Percentiles rank a stretch among this genome's conserved stretches.
Evolutionary conservation across 2,329 filamentous ascomycete genomes (phyloP).

Genomic region (Cercospora canescens): DNA sequence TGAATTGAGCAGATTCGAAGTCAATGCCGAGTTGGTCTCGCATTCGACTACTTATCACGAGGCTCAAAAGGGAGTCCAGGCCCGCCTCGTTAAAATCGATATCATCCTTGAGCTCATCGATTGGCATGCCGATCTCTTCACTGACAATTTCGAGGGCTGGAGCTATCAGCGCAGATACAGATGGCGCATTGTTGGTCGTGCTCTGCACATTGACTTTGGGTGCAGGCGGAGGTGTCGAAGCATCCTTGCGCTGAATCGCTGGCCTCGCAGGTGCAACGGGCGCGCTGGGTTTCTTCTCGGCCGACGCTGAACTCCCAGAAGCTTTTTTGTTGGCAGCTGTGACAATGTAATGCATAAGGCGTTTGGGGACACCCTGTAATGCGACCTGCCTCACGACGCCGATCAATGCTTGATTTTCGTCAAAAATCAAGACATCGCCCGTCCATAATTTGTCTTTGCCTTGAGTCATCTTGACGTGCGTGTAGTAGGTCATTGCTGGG

Average conservation of each 20-base stretch:
- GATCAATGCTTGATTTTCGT: constrained; percentile 29
- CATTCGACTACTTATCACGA: constrained; percentile 29
- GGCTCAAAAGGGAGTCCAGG: constrained; percentile 33
- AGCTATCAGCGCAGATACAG: neutral
- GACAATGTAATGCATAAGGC: constrained; percentile 25
- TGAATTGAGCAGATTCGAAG: constrained; percentile 24
- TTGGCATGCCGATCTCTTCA: constrained; percentile 33
- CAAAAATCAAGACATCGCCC: constrained; percentile 38
- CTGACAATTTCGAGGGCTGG: constrained; percentile 28
- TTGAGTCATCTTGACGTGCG: constrained; percentile 33
- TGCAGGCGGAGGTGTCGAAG: neutral
- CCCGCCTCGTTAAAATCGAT: constrained; percentile 32
- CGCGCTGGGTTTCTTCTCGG: neutral
- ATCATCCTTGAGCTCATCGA: constrained; percentile 31
- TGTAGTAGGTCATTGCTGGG: constrained; percentile 32
- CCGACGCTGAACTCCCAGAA: neutral
- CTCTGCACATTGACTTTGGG: neutral
- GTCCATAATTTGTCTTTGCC: constrained; percentile 35
- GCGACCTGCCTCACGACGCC: constrained; percentile 32
- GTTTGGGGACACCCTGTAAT: constrained; percentile 24
- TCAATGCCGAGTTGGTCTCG: constrained; percentile 31
- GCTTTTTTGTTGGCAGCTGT: constrained; percentile 21
- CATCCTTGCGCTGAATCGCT: neutral
- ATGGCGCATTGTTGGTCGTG: neutral
- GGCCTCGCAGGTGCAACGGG: neutral